phyloP scores from a whole-genome alignment of 768 basidiomycete species.

The Sporobolomyces roseus region DNA sequence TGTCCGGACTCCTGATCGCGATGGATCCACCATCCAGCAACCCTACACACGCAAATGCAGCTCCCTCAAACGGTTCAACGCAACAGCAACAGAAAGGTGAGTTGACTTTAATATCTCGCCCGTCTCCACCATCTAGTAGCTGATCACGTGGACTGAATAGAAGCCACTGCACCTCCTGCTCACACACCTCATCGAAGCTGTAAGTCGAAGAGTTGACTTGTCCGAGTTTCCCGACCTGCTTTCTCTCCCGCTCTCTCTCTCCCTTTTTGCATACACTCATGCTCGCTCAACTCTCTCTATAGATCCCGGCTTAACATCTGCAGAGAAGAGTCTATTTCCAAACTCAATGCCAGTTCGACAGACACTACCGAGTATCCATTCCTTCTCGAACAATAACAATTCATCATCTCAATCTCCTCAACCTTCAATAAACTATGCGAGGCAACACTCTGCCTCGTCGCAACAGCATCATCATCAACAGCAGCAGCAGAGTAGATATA shows the following conservation, averaged over 20 bases:
- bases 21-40: neutral
- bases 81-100: neutral
- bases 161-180: neutral
- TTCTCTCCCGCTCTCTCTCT: too few relatives aligned
- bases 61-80: neutral
- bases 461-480: neutral
- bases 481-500: slow-evolving; percentile 4
- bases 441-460: neutral
- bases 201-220: too few relatives aligned
- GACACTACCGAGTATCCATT: slow-evolving; percentile 23
- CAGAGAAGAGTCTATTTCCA: slow-evolving; percentile 28
- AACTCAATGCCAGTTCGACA: slow-evolving; percentile 25
- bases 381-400: neutral
- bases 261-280: neutral
- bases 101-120: neutral
- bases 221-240: too few relatives aligned
- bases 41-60: neutral
- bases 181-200: neutral
- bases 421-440: slow-evolving; percentile 4
- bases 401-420: slow-evolving; percentile 1
- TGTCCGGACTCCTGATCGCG: too few relatives aligned
- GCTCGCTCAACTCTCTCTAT: neutral
- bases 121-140: neutral
- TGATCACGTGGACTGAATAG: neutral
- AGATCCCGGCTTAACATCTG: neutral